These are phyloP conservation scores for Phalaenopsis equestris DNA, from an alignment of 106 monocot genomes.

Conservation along the genomic window DNA sequence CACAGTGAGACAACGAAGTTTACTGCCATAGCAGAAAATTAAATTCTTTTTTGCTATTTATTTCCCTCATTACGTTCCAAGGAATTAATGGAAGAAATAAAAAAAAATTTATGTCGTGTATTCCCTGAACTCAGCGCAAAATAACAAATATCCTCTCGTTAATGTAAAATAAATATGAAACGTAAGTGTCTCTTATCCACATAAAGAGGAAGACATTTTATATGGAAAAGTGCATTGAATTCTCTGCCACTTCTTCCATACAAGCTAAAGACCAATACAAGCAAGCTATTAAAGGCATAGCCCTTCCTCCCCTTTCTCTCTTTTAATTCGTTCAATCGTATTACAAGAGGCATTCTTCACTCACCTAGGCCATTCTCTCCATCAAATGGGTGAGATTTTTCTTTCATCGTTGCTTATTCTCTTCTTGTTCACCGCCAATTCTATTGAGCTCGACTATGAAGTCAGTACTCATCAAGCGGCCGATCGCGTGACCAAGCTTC, in stretches of 20 bases:
- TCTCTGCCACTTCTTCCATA: not conserved
- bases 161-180: too few relatives aligned
- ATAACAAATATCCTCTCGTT: too few relatives aligned
- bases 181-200: too few relatives aligned
- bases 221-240: not conserved
- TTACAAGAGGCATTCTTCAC: not conserved
- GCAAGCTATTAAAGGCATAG: not conserved
- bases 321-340: not conserved
- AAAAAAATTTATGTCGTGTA: too few relatives aligned
- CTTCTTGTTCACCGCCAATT: not conserved
- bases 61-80: too few relatives aligned
- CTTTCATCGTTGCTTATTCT: not conserved
- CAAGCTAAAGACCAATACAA: not conserved
- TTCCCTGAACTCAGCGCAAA: too few relatives aligned
- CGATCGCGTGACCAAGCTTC: conserved; percentile 45
- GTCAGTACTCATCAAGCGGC: conserved; percentile 27
- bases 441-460: conserved; percentile 6
- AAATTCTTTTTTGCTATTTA: too few relatives aligned
- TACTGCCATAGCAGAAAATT: too few relatives aligned
- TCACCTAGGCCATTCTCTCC: not conserved
- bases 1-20: too few relatives aligned
- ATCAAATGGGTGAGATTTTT: not conserved
- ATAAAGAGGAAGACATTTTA: too few relatives aligned
- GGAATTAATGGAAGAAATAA: too few relatives aligned
- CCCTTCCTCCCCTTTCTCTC: not conserved